Evolutionary conservation across 2,329 filamentous ascomycete species (phyloP).

Genomic region (Exophiala lecanii-corni): DNA sequence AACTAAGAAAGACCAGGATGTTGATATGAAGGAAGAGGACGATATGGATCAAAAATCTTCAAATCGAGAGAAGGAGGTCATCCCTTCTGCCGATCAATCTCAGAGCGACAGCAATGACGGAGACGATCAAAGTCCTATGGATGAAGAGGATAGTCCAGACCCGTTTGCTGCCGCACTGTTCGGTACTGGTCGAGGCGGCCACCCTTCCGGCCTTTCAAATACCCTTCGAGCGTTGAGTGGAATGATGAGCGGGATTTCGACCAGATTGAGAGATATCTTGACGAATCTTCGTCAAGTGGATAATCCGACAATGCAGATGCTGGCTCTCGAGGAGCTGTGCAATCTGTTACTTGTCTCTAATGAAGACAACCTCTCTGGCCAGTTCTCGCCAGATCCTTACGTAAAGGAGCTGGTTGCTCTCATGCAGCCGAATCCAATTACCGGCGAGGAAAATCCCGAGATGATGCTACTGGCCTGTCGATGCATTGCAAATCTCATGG

Average conservation of each 20-base stretch:
- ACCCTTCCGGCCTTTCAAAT: slow-evolving; percentile 64
- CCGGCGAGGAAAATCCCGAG: slow-evolving; percentile 86
- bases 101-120: slow-evolving; percentile 65
- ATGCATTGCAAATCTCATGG: slow-evolving; percentile 95
- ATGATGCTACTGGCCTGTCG: slow-evolving; percentile 96
- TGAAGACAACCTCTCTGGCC: slow-evolving; percentile 90
- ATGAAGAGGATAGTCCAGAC: slow-evolving; percentile 57
- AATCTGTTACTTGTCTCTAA: slow-evolving; percentile 92
- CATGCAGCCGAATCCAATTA: slow-evolving; percentile 80
- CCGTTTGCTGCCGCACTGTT: slow-evolving; percentile 62
- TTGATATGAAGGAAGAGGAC: slow-evolving; percentile 66
- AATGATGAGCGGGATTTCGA: slow-evolving; percentile 82
- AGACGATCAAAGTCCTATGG: slow-evolving; percentile 48
- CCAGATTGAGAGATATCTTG: slow-evolving; percentile 72
- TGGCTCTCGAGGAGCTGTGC: slow-evolving; percentile 87
- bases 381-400: slow-evolving; percentile 90
- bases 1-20: slow-evolving; percentile 58
- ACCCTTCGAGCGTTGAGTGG: slow-evolving; percentile 83
- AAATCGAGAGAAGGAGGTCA: slow-evolving; percentile 41
- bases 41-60: slow-evolving; percentile 39
- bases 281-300: slow-evolving; percentile 75
- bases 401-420: slow-evolving; percentile 88
- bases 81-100: slow-evolving; percentile 44
- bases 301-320: slow-evolving; percentile 80
- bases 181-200: slow-evolving; percentile 56